phyloP scores from a whole-genome alignment of 768 basidiomycete species.

The Clavulina sp. region DNA sequence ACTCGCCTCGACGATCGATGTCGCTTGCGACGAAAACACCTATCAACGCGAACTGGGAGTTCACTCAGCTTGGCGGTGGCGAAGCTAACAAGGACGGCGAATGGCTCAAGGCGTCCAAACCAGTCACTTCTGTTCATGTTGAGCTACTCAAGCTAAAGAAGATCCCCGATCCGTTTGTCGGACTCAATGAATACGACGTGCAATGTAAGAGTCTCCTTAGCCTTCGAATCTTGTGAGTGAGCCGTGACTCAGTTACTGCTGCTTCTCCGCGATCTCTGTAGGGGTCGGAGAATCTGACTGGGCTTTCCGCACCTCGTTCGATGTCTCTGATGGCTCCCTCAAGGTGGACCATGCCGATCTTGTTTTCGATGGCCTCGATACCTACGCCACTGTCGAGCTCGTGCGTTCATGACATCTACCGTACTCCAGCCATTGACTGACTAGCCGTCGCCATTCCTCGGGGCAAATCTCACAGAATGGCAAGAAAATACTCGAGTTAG shows the following conservation, averaged over 20 bases:
- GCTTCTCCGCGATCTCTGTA: conserved; percentile 17
- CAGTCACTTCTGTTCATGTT: conserved; percentile 79
- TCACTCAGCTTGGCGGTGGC: conserved; percentile 48
- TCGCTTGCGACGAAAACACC: conserved; percentile 12
- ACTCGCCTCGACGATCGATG: too few relatives aligned
- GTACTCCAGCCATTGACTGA: background rate
- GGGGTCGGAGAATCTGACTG: conserved; percentile 83
- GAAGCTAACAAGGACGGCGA: conserved; percentile 41
- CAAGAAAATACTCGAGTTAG: conserved; percentile 40
- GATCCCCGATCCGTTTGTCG: conserved; percentile 61
- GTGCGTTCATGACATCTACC: conserved; percentile 25
- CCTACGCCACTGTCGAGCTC: conserved; percentile 56
- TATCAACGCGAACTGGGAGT: conserved; percentile 38
- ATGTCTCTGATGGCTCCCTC: conserved; percentile 31
- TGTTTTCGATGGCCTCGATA: conserved; percentile 83
- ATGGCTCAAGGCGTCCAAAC: conserved; percentile 43
- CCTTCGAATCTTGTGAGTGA: background rate
- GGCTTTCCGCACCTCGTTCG: conserved; percentile 59
- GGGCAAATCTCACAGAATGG: too few relatives aligned
- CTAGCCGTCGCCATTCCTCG: background rate
- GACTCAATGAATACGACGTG: conserved; percentile 73
- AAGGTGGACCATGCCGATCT: conserved; percentile 40
- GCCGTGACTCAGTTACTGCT: background rate
- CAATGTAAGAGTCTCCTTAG: conserved; percentile 42
- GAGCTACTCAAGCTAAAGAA: conserved; percentile 55